A percentile compares a stretch with the other conserved stretches of the same genome.
Conservation (phyloP, 441 rosid species). For the Brassica balearica region DNA sequence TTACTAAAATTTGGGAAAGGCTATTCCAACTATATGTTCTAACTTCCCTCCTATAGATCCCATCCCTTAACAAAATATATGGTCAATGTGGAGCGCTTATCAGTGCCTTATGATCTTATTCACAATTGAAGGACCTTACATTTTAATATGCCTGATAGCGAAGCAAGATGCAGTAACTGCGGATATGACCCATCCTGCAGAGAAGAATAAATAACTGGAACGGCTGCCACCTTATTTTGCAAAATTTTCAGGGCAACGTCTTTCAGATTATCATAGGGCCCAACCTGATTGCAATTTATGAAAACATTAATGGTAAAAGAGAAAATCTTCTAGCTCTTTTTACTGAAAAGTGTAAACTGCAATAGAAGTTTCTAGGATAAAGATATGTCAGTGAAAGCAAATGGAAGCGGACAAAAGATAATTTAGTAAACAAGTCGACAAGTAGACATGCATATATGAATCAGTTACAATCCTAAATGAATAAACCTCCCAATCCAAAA, state of each 20-base stretch:
- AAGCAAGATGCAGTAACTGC: conserved; percentile 72
- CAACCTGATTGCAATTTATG: conserved; percentile 55
- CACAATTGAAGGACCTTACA: conserved; percentile 52
- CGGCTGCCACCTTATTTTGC: conserved; percentile 67
- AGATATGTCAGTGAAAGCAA: neutral
- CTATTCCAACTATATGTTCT: conserved; percentile 19
- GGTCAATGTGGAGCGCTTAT: conserved; percentile 11
- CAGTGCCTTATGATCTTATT: conserved; percentile 22
- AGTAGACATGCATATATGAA: conserved; percentile 14
- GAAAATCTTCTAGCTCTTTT: conserved; percentile 14
- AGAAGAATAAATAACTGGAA: conserved; percentile 67
- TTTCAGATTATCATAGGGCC: conserved; percentile 71
- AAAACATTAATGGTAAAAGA: conserved; percentile 21
- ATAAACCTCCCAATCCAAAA: conserved; percentile 20
- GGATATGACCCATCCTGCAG: conserved; percentile 69
- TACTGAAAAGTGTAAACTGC: conserved; percentile 9
- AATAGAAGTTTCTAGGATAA: conserved; percentile 9
- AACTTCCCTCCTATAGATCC: conserved; percentile 12
- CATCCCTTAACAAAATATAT: conserved; percentile 14
- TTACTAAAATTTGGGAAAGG: conserved; percentile 13
- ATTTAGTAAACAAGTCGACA: conserved; percentile 19
- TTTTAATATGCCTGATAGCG: conserved; percentile 75
- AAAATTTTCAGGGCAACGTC: conserved; percentile 71
- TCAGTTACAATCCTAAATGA: conserved; percentile 14
- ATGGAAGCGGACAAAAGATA: conserved; percentile 14